Percentiles rank a stretch among this genome's conserved stretches.
These are phyloP conservation scores for Plasmodium billcollinsi DNA, from an alignment of 169 alveolate genomes.

Conservation along the genomic window DNA sequence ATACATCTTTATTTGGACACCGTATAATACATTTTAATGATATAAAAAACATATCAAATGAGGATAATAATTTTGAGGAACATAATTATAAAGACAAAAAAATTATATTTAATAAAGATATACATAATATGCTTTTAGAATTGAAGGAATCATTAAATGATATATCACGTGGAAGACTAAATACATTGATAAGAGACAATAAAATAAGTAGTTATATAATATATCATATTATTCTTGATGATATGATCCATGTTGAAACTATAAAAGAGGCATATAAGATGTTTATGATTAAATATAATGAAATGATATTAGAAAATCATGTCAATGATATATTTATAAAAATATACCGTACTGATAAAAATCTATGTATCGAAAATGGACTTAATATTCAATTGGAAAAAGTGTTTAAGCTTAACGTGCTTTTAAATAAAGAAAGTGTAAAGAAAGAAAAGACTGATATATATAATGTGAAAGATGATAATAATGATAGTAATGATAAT, in stretches of 20 bases:
- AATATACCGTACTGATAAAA: conserved; percentile 8
- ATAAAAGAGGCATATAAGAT: conserved; percentile 12
- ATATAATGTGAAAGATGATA: neutral
- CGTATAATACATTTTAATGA: conserved; percentile 26
- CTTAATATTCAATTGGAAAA: neutral
- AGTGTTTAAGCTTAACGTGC: conserved; percentile 28
- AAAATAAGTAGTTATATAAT: conserved; percentile 55
- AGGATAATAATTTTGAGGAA: neutral
- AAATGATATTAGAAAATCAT: conserved; percentile 44
- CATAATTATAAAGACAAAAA: neutral
- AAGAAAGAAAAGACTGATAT: conserved; percentile 8
- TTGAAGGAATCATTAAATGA: conserved; percentile 48
- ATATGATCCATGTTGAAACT: neutral
- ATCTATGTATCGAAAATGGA: neutral
- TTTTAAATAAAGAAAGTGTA: conserved; percentile 24
- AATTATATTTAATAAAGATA: neutral
- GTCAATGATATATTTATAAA: conserved; percentile 50
- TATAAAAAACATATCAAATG: neutral
- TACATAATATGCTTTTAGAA: conserved; percentile 5
- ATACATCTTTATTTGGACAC: conserved; percentile 55
- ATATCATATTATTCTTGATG: conserved; percentile 16
- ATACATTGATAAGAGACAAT: conserved; percentile 12
- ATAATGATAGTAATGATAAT: too few species aligned
- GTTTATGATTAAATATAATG: conserved; percentile 43
- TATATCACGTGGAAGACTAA: conserved; percentile 29